phyloP scores from a whole-genome alignment of 1,284 basidiomycete species.

The Meira miltonrushii region DNA sequence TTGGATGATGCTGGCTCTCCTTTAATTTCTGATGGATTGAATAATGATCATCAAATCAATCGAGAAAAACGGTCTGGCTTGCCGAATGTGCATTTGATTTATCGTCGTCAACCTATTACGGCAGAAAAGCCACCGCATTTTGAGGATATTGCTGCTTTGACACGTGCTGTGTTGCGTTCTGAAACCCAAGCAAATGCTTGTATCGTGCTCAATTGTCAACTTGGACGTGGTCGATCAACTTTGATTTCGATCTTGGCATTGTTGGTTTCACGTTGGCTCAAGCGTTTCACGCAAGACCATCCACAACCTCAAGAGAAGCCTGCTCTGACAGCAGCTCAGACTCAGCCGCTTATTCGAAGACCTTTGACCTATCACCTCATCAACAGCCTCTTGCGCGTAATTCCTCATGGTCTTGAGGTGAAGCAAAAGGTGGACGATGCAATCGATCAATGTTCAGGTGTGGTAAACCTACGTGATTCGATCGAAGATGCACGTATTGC shows the following conservation, averaged over 20 bases:
- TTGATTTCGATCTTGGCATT: constrained; percentile 80
- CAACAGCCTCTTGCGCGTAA: constrained; percentile 75
- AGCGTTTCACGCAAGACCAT: constrained; percentile 1
- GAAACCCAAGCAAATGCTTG: constrained; percentile 62
- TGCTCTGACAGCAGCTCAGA: not conserved
- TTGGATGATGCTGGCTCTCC: constrained; percentile 17
- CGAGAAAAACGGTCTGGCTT: not conserved
- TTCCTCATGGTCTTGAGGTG: constrained; percentile 79
- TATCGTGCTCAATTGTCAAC: constrained; percentile 92
- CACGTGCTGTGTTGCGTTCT: constrained; percentile 74
- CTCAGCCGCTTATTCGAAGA: not conserved
- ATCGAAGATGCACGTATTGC: constrained; percentile 73
- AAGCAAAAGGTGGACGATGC: constrained; percentile 84
- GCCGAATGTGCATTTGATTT: constrained; percentile 64
- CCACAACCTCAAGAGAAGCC: not conserved
- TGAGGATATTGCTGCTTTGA: constrained; percentile 58
- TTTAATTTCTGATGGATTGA: constrained; percentile 55
- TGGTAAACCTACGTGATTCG: constrained; percentile 75
- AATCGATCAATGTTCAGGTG: constrained; percentile 78
- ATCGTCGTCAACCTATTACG: constrained; percentile 85
- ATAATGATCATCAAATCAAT: constrained; percentile 61
- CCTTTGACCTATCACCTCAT: constrained; percentile 61
- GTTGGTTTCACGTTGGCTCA: constrained; percentile 80
- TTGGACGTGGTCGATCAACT: constrained; percentile 89
- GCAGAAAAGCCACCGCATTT: constrained; percentile 57